Base-by-base conservation (phyloP, 352 stramenopile genomes). In the Globisporangium nodosum region DNA sequence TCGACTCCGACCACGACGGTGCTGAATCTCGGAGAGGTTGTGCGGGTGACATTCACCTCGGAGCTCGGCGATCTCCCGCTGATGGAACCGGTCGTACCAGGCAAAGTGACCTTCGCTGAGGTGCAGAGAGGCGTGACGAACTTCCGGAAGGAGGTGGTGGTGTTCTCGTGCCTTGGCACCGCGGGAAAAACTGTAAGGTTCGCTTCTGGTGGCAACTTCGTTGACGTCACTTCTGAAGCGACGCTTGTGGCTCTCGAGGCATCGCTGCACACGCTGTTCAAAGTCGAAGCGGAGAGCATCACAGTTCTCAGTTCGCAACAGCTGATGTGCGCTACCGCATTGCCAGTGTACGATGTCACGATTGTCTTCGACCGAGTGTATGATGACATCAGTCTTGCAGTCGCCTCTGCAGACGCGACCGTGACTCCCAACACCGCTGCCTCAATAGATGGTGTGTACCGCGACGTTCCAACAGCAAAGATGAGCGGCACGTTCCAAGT, bases 401-500 rank as follows among this genome's bases (percentile, higher is more conserved):
- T 81, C 33, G 62, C 51, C 0, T 63, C 67, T 11, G 49, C 57
- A 0, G 58, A 45, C 5, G 63, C 56, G 16, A 63, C 49, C 21
- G 49, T 73, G 30, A 65, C 61, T 30, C 53, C 62, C 2, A 80
- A 76, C 46, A 51, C 57, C 0, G 64, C 24, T 0, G 64, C 76
- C 7, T 87, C 64, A 0, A 82, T 88, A 49, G 63, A 87, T 33
- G 81, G 83, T 0, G 64, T 91, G 2, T 91, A 85, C 62, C 74
- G 70, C 24, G 71, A 81, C 33, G 55, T 72, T 0, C 56, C 62
- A 6, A 59, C 60, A 0, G 68, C 78, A 7, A 75, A 65, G 47
- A 91, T 93, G 79, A 93, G 83, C 33, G 81, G 84, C 1, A 94
- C 81, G 18, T 92, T 92, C 61, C 81, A 90, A 58, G 63, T 94